phyloP scores from a whole-genome alignment of 192 early-diverging fungal genomes.

The Backusella westeae region DNA sequence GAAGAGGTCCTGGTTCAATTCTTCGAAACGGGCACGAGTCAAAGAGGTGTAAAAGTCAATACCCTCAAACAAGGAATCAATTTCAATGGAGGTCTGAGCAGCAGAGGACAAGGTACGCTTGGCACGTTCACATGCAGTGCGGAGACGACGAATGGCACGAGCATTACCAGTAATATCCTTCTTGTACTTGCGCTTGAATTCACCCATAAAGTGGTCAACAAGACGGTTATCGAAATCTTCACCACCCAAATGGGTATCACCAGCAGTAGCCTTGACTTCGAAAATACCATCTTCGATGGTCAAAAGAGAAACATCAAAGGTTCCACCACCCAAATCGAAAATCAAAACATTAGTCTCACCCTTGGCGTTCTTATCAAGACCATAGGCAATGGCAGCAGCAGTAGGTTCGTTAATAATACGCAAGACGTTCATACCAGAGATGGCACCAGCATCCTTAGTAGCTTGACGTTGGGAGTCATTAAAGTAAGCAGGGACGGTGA shows the following conservation, averaged over 20 bases:
- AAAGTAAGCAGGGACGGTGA: constrained; percentile 98
- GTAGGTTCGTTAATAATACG: constrained; percentile 97
- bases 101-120: constrained; percentile 96
- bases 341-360: constrained; percentile 97
- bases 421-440: constrained; percentile 84
- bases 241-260: constrained; percentile 98
- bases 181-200: constrained; percentile 99
- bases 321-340: constrained; percentile 98
- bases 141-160: constrained; percentile 94
- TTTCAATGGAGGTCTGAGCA: constrained; percentile 93
- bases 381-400: constrained; percentile 90
- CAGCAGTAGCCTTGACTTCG: constrained; percentile 98
- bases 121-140: constrained; percentile 96
- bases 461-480: constrained; percentile 96
- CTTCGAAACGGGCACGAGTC: constrained; percentile 98
- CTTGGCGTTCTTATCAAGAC: constrained; percentile 81
- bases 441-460: constrained; percentile 90
- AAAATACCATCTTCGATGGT: constrained; percentile 98
- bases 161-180: constrained; percentile 89
- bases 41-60: constrained; percentile 98
- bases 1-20: constrained; percentile 97
- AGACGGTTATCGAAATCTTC: constrained; percentile 99
- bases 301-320: constrained; percentile 96
- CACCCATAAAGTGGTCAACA: constrained; percentile 90
- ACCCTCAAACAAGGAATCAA: constrained; percentile 96